Evolutionary conservation across 106 monocot species (phyloP).

Genomic region (Dioscorea zingiberensis): DNA sequence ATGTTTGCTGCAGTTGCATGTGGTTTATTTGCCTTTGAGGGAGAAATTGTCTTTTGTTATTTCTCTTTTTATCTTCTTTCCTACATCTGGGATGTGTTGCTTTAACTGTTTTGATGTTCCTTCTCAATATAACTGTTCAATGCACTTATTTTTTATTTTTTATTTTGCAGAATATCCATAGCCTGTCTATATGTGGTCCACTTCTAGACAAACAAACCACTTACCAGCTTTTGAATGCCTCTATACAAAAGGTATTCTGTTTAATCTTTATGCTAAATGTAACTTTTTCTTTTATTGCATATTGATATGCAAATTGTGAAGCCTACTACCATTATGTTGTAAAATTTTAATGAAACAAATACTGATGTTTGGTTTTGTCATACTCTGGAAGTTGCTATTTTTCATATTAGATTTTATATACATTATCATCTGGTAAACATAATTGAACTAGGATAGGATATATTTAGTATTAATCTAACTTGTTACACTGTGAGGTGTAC

Average conservation of each 20-base stretch:
- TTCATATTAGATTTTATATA: no score
- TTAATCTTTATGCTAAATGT: background rate
- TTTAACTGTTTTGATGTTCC: background rate
- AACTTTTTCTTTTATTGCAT: background rate
- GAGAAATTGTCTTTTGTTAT: no score
- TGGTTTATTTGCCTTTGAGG: no score
- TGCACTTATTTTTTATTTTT: background rate
- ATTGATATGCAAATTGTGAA: background rate
- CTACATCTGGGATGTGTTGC: background rate
- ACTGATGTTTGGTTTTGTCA: no score
- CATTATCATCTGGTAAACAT: no score
- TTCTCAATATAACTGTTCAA: no score
- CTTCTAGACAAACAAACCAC: conserved; percentile 11
- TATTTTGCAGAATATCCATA: conserved; percentile 51
- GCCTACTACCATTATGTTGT: background rate
- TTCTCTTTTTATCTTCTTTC: background rate
- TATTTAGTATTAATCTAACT: no score
- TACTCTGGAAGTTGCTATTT: no score
- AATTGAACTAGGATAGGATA: no score
- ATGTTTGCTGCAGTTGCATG: no score
- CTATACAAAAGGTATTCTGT: conserved; percentile 66
- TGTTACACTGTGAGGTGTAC: no score
- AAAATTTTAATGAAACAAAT: no score
- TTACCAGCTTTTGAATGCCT: conserved; percentile 56
- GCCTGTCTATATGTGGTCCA: conserved; percentile 24